phyloP scores from a whole-genome alignment of 768 basidiomycete genomes.

The Tulasnella sp. region DNA sequence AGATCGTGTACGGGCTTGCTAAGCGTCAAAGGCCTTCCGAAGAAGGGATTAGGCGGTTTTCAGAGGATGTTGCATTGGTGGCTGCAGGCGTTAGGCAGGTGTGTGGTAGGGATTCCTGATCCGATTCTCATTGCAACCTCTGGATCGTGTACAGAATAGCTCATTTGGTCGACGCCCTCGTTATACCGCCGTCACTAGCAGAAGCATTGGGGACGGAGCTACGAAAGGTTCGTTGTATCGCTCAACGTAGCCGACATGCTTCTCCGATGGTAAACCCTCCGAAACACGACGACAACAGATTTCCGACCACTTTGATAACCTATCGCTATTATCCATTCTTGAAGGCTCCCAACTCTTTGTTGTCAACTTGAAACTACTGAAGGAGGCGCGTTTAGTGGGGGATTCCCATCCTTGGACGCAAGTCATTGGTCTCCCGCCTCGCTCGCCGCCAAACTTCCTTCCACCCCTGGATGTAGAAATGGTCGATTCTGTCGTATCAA shows the following conservation, averaged over 20 bases:
- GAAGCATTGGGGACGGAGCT: background rate
- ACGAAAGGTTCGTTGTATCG: background rate
- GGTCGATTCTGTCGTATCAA: background rate
- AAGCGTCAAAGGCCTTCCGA: background rate
- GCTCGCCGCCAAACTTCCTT: background rate
- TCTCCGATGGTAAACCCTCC: background rate
- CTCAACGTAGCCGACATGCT: background rate
- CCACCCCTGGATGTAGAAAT: background rate
- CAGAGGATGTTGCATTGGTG: background rate
- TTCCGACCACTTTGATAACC: background rate
- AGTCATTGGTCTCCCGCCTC: background rate
- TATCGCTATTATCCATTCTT: background rate
- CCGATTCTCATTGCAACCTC: background rate
- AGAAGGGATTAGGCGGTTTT: background rate
- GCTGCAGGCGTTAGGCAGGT: background rate
- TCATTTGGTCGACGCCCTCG: background rate
- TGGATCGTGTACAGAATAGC: background rate
- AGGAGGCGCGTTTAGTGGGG: background rate
- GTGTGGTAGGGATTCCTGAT: too few species aligned
- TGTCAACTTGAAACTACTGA: background rate
- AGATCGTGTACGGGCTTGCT: background rate
- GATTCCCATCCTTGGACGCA: background rate
- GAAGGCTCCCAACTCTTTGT: background rate
- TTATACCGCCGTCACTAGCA: background rate
- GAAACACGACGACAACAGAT: background rate